phyloP scores from a whole-genome alignment of 2,329 filamentous ascomycete genomes.

The Pseudogymnoascus sp. region DNA sequence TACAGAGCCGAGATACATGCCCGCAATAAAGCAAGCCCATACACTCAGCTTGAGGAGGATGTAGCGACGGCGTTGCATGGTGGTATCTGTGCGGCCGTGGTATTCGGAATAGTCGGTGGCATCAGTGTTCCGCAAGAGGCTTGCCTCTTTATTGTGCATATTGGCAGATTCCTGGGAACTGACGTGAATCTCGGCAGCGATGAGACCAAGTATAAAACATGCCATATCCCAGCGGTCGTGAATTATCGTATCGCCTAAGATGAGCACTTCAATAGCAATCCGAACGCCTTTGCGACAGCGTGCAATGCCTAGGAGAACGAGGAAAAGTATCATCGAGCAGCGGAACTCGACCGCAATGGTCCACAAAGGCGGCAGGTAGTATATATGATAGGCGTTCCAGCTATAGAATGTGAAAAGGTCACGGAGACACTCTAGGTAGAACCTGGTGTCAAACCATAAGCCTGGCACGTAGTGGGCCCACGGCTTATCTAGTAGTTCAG shows the following conservation, averaged over 20 bases:
- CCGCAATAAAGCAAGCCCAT: background rate
- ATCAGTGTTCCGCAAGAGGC: background rate
- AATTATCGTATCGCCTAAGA: background rate
- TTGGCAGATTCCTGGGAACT: background rate
- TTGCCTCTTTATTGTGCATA: background rate
- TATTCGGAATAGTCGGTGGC: background rate
- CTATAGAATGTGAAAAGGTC: slow-evolving; percentile 6
- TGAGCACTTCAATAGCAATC: background rate
- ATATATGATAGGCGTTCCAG: slow-evolving; percentile 13
- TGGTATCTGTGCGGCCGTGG: background rate
- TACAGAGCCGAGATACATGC: slow-evolving; percentile 2
- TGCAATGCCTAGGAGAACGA: slow-evolving; percentile 26
- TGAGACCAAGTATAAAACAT: background rate
- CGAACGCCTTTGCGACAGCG: slow-evolving; percentile 11
- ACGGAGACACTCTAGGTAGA: background rate
- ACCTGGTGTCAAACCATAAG: background rate
- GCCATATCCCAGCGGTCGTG: background rate
- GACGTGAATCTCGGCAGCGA: background rate
- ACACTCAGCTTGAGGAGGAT: background rate
- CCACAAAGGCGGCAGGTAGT: slow-evolving; percentile 31
- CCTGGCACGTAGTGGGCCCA: background rate
- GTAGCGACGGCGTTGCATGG: background rate
- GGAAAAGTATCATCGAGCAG: slow-evolving; percentile 30
- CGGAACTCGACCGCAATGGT: slow-evolving; percentile 31
- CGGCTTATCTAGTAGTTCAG: background rate